phyloP scores from a whole-genome alignment of 495 filamentous ascomycete species.

The Pyrenula aspistea region DNA sequence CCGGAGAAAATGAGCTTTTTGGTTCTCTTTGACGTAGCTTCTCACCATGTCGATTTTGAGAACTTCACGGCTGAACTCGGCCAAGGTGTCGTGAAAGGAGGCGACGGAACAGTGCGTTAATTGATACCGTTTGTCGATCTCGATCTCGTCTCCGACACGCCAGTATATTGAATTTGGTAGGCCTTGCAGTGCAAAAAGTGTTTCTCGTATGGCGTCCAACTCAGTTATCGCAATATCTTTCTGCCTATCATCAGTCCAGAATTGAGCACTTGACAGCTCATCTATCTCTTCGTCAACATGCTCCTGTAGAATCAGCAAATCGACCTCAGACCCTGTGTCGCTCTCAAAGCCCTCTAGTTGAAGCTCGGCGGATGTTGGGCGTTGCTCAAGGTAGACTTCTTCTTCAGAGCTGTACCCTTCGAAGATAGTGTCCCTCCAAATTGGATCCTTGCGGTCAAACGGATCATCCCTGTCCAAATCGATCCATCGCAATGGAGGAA shows the following conservation, averaged over 20 bases:
- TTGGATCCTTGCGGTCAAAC: conserved; percentile 50
- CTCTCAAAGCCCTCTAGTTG: neutral
- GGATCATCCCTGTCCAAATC: conserved; percentile 65
- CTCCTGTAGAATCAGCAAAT: conserved; percentile 22
- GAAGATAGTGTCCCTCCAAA: conserved; percentile 75
- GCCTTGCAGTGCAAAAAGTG: conserved; percentile 73
- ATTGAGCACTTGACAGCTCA: conserved; percentile 46
- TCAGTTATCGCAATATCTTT: conserved; percentile 46
- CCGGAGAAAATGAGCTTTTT: conserved; percentile 36
- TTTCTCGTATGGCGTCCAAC: conserved; percentile 62
- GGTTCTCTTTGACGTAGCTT: conserved; percentile 25
- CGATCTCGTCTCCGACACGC: conserved; percentile 25
- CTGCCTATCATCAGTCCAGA: conserved; percentile 36
- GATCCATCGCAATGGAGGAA: conserved; percentile 52
- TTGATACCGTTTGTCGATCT: conserved; percentile 22
- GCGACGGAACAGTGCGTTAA: conserved; percentile 25
- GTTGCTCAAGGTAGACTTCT: conserved; percentile 12
- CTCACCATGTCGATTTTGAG: conserved; percentile 32
- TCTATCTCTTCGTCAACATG: conserved; percentile 22
- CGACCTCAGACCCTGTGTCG: conserved; percentile 22
- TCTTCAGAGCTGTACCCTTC: conserved; percentile 51
- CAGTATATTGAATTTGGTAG: conserved; percentile 62
- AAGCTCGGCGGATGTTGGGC: neutral
- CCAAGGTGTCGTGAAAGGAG: conserved; percentile 27
- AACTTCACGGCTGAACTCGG: conserved; percentile 30